A percentile compares a stretch with the other conserved stretches of the same genome.
These are phyloP conservation scores for Glomus cerebriforme DNA, from an alignment of 192 early-diverging fungal species.

Conservation along the genomic window DNA sequence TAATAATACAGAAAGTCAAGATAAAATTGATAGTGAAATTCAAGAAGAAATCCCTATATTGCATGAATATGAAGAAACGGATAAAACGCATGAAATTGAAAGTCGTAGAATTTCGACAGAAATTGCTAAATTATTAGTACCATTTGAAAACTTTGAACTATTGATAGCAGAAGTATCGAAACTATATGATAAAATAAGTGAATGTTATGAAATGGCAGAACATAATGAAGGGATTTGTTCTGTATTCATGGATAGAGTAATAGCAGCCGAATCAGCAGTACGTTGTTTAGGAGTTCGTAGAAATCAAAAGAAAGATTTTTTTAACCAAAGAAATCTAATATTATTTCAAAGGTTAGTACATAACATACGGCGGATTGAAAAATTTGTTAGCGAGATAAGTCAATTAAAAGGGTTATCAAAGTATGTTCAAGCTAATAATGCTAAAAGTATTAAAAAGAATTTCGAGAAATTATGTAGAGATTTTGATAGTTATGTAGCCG, in stretches of 20 bases:
- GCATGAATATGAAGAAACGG: no score
- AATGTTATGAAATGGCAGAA: no score
- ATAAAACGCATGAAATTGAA: no score
- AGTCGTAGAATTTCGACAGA: no score
- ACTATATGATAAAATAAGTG: no score
- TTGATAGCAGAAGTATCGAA: no score
- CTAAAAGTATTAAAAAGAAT: background rate
- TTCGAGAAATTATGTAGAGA: constrained; percentile 27
- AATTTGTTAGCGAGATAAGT: background rate
- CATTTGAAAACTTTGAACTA: no score
- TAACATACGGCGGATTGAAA: background rate
- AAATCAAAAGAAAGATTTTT: background rate
- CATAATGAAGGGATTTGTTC: background rate
- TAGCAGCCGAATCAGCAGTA: background rate
- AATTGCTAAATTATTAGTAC: no score
- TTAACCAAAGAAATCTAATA: background rate
- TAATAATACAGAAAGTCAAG: no score
- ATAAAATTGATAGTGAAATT: no score
- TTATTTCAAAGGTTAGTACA: background rate
- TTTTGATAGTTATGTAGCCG: constrained; percentile 30
- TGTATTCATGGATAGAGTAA: background rate
- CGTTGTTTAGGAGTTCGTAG: background rate
- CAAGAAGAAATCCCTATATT: no score
- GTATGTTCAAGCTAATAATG: background rate
- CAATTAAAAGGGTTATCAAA: background rate